Base-by-base conservation (phyloP, 176 grass and related monocot species). In the Eragrostis curvula region DNA sequence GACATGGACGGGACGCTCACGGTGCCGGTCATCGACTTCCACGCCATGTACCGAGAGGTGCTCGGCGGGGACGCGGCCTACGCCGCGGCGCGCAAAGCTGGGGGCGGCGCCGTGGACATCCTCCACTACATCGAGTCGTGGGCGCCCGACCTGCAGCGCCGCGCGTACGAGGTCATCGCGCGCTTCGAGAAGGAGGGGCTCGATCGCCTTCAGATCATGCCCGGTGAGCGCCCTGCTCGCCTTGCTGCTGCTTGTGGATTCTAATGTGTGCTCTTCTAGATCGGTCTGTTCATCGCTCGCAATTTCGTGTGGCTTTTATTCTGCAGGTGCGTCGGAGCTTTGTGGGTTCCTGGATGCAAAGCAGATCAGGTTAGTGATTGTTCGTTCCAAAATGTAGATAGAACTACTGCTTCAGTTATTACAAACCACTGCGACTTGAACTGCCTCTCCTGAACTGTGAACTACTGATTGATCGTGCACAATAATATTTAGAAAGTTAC, bases 1-100 rank as follows among this genome's bases (percentile, higher is more conserved):
- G 96, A 98, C 88, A 95, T 98, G 96, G 96, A 98, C 82, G 96
- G 96, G 57, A 98, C 96, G 3, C 84, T 98, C 47, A 98, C 96
- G 15, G 92, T 98, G 71, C 96, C 96, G 27, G 96, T 88, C 51
- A 98, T 98, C 82, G 92, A 98, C 83, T 95, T 98, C 81, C 86
- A 28, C 59, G 96, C 88, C 78, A 98, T 98, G 92, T 95, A 98
- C 69, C 80, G 90, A 61, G 90, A 92, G 81, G 96, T 95, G 51
- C 92, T 98, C 48, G 96, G 92, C 65, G 81, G 82, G 71, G 96
- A 91, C 25, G 88, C 25, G 9, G 94, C 89, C 42, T 78, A 85
- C 58, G 81, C 88, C 5, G 84, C 90, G 23, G 67, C 45, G 14
- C 83, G 89, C 46, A 69, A 77, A 3, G 84, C 84, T 0, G 75